Conservation (phyloP, 768 basidiomycete genomes). For the Rhizopogon salebrosus region DNA sequence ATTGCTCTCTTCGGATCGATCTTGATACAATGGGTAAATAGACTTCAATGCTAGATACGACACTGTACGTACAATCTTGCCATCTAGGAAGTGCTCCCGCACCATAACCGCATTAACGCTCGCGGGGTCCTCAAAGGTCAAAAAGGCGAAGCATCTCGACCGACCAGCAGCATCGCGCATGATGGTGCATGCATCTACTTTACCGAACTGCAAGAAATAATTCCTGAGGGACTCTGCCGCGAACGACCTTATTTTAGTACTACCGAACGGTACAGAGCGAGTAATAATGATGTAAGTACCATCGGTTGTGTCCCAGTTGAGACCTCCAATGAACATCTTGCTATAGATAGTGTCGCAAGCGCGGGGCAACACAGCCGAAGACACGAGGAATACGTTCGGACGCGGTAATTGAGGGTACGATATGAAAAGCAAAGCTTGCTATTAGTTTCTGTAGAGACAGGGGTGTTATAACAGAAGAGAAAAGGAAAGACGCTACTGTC, state of each 20-base stretch:
- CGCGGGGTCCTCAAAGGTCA: slow-evolving; percentile 91
- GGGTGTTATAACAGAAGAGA: slow-evolving; percentile 52
- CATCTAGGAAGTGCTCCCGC: slow-evolving; percentile 90
- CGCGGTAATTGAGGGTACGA: slow-evolving; percentile 14
- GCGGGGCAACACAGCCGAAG: slow-evolving; percentile 16
- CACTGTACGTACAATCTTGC: slow-evolving; percentile 78
- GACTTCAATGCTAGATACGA: slow-evolving; percentile 17
- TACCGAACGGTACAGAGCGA: slow-evolving; percentile 33
- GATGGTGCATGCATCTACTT: slow-evolving; percentile 96
- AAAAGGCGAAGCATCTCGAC: slow-evolving; percentile 95
- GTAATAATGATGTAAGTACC: slow-evolving; percentile 57
- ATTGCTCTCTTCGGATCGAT: slow-evolving; percentile 99
- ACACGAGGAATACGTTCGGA: slow-evolving; percentile 22
- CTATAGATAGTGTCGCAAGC: slow-evolving; percentile 45
- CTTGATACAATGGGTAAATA: slow-evolving; percentile 37
- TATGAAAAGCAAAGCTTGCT: slow-evolving; percentile 51
- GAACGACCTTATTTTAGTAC: slow-evolving; percentile 34
- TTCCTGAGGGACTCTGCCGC: slow-evolving; percentile 66
- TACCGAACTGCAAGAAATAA: slow-evolving; percentile 95
- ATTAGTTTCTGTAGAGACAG: slow-evolving; percentile 82
- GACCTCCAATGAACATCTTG: slow-evolving; percentile 99
- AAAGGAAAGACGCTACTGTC: slow-evolving; percentile 72
- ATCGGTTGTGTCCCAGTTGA: slow-evolving; percentile 99
- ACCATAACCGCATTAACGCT: slow-evolving; percentile 96
- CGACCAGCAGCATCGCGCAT: slow-evolving; percentile 96